These are phyloP conservation scores for Pseudoneurospora amorphoporcata DNA, from an alignment of 495 filamentous ascomycete species.

Conservation along the genomic window DNA sequence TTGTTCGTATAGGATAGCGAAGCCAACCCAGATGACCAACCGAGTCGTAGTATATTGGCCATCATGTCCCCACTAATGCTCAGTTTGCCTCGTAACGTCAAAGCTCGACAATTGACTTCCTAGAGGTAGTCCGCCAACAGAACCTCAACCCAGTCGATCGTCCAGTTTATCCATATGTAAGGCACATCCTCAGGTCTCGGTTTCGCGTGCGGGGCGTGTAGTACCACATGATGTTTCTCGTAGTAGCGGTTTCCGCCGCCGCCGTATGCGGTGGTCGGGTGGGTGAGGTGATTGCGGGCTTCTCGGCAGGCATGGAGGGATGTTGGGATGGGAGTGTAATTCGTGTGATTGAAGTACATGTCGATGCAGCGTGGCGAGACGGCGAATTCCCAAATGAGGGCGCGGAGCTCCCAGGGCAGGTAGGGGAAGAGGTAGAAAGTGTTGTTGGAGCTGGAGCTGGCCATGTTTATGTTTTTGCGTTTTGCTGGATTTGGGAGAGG, in stretches of 20 bases:
- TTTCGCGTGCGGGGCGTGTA: too few species aligned
- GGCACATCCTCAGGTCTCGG: too few species aligned
- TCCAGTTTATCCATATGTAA: too few species aligned
- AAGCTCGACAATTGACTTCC: too few species aligned
- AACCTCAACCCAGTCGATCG: too few species aligned
- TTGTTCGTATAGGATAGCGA: neutral
- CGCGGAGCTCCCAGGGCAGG: conserved; percentile 37
- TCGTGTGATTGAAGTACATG: too few species aligned
- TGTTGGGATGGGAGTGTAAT: neutral
- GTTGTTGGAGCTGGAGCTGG: neutral
- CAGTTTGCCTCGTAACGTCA: too few species aligned
- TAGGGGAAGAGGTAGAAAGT: conserved; percentile 23
- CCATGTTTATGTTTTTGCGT: neutral
- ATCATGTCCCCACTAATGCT: neutral
- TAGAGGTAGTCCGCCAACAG: too few species aligned
- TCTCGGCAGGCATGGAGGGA: neutral
- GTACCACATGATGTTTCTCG: neutral
- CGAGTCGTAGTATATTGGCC: neutral
- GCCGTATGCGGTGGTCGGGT: neutral
- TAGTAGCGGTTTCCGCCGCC: neutral
- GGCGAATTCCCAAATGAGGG: conserved; percentile 33
- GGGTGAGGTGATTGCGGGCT: neutral
- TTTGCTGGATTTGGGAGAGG: too few species aligned
- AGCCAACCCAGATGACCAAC: neutral
- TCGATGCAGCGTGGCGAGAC: conserved; percentile 26